Conservation (phyloP, 352 stramenopile genomes). For the Aphanomyces euteiches region DNA sequence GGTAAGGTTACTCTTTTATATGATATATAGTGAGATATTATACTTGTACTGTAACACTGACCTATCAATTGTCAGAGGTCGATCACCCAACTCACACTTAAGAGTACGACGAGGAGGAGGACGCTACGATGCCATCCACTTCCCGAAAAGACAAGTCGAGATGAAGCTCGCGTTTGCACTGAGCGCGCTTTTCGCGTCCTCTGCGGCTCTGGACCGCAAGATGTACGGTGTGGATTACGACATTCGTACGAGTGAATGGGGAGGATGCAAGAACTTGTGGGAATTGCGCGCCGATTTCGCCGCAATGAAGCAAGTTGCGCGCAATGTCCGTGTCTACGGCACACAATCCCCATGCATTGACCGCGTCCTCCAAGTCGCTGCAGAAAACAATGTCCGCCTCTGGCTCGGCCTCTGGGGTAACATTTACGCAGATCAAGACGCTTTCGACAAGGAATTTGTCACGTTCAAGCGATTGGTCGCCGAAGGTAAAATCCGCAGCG, state of each 20-base stretch:
- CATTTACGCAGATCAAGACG: constrained; percentile 34
- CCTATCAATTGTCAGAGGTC: background rate
- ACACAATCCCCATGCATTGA: constrained; percentile 23
- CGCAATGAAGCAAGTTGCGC: constrained; percentile 11
- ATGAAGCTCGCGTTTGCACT: constrained; percentile 11
- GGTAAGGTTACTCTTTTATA: too few relatives aligned
- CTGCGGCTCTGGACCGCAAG: constrained; percentile 22
- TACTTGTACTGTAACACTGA: too few relatives aligned
- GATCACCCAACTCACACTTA: background rate
- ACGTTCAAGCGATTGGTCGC: constrained; percentile 47
- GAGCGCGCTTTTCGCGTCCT: background rate
- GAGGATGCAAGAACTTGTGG: constrained; percentile 25
- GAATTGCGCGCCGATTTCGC: constrained; percentile 20
- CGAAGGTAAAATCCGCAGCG: constrained; percentile 39
- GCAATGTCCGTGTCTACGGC: constrained; percentile 27
- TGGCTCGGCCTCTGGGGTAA: constrained; percentile 70
- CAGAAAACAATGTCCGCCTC: constrained; percentile 41
- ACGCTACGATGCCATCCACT: background rate
- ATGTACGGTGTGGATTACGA: constrained; percentile 29
- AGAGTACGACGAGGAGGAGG: too few relatives aligned
- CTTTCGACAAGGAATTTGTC: constrained; percentile 45
- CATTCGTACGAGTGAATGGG: constrained; percentile 12
- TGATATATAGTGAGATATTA: too few relatives aligned
- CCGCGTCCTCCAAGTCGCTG: constrained; percentile 22
- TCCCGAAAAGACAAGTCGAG: background rate